Conservation (phyloP, 2,329 filamentous ascomycete genomes). For the Sclerotinia nivalis region DNA sequence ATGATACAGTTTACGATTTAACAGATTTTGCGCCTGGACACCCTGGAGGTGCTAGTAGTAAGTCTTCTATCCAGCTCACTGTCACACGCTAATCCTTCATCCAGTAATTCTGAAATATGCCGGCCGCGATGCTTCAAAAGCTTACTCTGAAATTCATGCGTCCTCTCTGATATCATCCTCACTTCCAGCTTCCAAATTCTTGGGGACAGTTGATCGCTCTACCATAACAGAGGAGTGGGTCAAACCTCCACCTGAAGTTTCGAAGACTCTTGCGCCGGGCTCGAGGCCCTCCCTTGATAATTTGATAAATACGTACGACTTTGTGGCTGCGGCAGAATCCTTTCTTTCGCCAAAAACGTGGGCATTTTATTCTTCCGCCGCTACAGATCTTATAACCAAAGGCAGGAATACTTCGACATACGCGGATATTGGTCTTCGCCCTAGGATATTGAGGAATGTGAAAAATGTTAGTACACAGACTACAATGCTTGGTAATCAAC, state of each 20-base stretch:
- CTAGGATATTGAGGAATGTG: slow-evolving; percentile 59
- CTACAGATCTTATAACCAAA: slow-evolving; percentile 67
- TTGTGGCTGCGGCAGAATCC: slow-evolving; percentile 56
- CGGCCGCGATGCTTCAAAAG: slow-evolving; percentile 54
- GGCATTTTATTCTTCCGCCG: slow-evolving; percentile 68
- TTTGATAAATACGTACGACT: slow-evolving; percentile 61
- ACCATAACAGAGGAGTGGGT: slow-evolving; percentile 53
- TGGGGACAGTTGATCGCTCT: slow-evolving; percentile 51
- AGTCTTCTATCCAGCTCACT: slow-evolving; percentile 30
- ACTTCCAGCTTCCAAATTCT: slow-evolving; percentile 47
- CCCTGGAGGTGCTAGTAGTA: slow-evolving; percentile 58
- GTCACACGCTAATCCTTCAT: slow-evolving; percentile 4
- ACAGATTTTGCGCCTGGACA: slow-evolving; percentile 65
- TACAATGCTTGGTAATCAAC: slow-evolving; percentile 54
- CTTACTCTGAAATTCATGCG: slow-evolving; percentile 54
- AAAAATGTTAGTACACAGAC: slow-evolving; percentile 52
- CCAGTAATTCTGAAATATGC: slow-evolving; percentile 52
- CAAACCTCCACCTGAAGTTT: slow-evolving; percentile 43
- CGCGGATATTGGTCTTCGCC: slow-evolving; percentile 58
- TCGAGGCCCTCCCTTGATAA: slow-evolving; percentile 49
- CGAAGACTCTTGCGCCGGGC: slow-evolving; percentile 27
- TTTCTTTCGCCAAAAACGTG: slow-evolving; percentile 63
- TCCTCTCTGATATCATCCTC: slow-evolving; percentile 49
- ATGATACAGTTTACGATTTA: slow-evolving; percentile 67
- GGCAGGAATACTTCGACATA: slow-evolving; percentile 57